phyloP scores from a whole-genome alignment of 345 rosid genomes.

The Boechera stricta region DNA sequence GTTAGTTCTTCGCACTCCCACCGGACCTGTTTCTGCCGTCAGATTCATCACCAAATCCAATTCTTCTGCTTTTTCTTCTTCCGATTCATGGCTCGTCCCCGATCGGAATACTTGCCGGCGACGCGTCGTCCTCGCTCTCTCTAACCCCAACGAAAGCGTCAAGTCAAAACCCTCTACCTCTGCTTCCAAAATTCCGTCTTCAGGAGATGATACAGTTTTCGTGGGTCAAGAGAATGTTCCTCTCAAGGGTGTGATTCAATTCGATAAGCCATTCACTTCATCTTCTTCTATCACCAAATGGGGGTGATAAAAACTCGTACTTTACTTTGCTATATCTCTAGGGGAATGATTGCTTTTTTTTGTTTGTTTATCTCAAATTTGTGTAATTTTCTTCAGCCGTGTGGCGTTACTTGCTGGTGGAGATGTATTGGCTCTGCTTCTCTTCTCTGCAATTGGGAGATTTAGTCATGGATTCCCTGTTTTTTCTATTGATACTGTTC shows the following conservation, averaged over 20 bases:
- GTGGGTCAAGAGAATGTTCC: conserved; percentile 73
- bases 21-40: conserved; percentile 56
- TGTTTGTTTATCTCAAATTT: not conserved
- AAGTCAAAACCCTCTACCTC: conserved; percentile 50
- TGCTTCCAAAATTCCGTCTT: conserved; percentile 44
- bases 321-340: no score
- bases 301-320: conserved; percentile 50
- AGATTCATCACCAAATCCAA: conserved; percentile 47
- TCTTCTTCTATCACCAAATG: conserved; percentile 65
- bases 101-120: not conserved
- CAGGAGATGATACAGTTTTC: conserved; percentile 53
- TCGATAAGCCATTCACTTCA: conserved; percentile 68
- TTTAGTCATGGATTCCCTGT: conserved; percentile 83
- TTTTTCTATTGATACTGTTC: conserved; percentile 64
- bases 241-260: conserved; percentile 89
- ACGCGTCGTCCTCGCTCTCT: conserved; percentile 50
- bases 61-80: conserved; percentile 41
- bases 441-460: conserved; percentile 90
- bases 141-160: conserved; percentile 65
- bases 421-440: conserved; percentile 76
- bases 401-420: conserved; percentile 88
- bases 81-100: conserved; percentile 38
- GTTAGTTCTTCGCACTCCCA: conserved; percentile 61
- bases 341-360: not conserved
- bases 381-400: conserved; percentile 51